These are phyloP conservation scores for Starmerella bombi DNA, from an alignment of 805 yeast genomes.

Conservation along the genomic window DNA sequence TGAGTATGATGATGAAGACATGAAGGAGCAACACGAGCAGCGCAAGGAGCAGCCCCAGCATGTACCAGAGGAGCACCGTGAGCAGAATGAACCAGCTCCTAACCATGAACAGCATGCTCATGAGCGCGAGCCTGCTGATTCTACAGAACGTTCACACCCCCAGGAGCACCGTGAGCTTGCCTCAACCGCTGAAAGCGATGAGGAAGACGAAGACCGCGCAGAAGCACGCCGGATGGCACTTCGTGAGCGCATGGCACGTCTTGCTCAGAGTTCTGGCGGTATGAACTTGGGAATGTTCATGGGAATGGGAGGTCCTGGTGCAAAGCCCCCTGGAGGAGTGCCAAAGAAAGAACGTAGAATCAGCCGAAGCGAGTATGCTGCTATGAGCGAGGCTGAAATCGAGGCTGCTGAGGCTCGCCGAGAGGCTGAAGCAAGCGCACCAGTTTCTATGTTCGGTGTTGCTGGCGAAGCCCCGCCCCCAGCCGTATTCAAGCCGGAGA, in stretches of 20 bases:
- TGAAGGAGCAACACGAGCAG: not conserved
- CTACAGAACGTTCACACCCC: not conserved
- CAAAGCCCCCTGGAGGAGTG: not conserved
- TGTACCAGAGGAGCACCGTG: not conserved
- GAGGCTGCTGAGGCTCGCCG: constrained; percentile 19
- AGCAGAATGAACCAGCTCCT: not conserved
- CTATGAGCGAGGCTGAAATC: constrained; percentile 17
- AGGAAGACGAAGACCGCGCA: constrained; percentile 31
- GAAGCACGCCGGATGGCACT: constrained; percentile 56
- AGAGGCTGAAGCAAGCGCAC: constrained; percentile 18
- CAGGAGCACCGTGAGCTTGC: too few relatives aligned
- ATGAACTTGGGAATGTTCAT: constrained; percentile 35
- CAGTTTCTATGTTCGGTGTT: constrained; percentile 13
- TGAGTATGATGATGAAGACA: not conserved
- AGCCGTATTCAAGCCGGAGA: not conserved
- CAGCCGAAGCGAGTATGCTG: constrained; percentile 12
- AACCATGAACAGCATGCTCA: not conserved
- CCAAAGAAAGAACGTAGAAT: constrained; percentile 14
- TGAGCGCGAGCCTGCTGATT: not conserved
- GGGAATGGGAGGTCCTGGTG: constrained; percentile 15
- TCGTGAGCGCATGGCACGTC: constrained; percentile 90
- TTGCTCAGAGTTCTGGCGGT: constrained; percentile 82
- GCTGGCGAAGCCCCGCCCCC: constrained; percentile 6
- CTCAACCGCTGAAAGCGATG: constrained; percentile 10
- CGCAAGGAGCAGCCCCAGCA: not conserved